phyloP scores from a whole-genome alignment of 2,329 filamentous ascomycete genomes.

The Rasamsonia emersonii region DNA sequence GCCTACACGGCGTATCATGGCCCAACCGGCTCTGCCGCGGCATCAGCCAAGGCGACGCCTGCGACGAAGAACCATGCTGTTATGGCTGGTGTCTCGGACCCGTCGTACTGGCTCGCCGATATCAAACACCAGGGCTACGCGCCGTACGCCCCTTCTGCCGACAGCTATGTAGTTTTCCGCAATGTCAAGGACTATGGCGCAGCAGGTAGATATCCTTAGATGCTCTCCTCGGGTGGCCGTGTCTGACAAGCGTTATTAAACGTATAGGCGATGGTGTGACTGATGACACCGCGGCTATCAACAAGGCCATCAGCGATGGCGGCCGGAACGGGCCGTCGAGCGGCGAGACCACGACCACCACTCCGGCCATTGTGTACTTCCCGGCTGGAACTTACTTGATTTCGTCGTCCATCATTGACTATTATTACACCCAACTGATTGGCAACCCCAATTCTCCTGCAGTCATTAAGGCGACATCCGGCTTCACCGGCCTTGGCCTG shows the following conservation, averaged over 20 bases:
- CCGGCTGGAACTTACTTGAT: conserved; percentile 52
- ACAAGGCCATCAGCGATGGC: conserved; percentile 37
- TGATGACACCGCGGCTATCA: conserved; percentile 52
- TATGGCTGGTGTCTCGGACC: conserved; percentile 9
- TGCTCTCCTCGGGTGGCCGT: too few species aligned
- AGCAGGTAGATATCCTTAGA: conserved; percentile 13
- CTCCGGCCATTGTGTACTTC: conserved; percentile 50
- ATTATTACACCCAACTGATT: conserved; percentile 56
- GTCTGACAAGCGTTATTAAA: too few species aligned
- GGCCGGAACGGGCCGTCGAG: conserved; percentile 35
- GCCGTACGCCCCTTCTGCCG: conserved; percentile 7
- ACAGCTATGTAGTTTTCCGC: conserved; percentile 8
- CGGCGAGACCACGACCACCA: conserved; percentile 39
- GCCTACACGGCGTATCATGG: conserved; percentile 10
- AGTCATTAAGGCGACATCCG: conserved; percentile 44
- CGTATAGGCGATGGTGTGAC: conserved; percentile 38
- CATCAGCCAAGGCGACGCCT: conserved; percentile 1
- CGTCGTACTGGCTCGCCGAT: conserved; percentile 24
- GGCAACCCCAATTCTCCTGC: conserved; percentile 52
- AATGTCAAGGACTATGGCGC: conserved; percentile 22
- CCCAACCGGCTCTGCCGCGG: conserved; percentile 7
- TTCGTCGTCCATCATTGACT: conserved; percentile 50
- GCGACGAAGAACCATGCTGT: conserved; percentile 1
- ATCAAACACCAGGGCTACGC: conserved; percentile 25
- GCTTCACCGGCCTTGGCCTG: conserved; percentile 48